These are phyloP conservation scores for Colletotrichum viniferum DNA, from an alignment of 2,329 filamentous ascomycete genomes.

Conservation along the genomic window DNA sequence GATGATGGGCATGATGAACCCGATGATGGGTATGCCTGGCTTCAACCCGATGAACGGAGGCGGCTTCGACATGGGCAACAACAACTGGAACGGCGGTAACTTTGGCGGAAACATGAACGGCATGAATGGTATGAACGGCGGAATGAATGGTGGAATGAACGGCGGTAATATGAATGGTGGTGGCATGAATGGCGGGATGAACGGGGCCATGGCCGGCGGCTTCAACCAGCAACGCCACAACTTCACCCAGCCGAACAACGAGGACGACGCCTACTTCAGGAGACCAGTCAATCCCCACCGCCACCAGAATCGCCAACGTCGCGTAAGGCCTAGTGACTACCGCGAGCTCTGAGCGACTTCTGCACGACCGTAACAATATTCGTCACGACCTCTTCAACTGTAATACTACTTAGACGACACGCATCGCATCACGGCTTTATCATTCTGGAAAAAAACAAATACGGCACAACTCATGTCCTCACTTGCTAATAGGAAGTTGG, in stretches of 20 bases:
- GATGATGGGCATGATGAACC: constrained; percentile 38
- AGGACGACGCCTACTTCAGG: constrained; percentile 92
- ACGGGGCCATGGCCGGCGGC: constrained; percentile 27
- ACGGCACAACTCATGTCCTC: constrained; percentile 1
- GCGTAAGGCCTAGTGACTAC: constrained; percentile 88
- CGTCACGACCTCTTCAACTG: neutral
- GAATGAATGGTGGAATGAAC: constrained; percentile 32
- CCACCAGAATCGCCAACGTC: constrained; percentile 79
- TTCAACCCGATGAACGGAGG: constrained; percentile 26
- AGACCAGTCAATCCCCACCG: constrained; percentile 95
- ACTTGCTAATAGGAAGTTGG: neutral
- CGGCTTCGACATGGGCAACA: constrained; percentile 32
- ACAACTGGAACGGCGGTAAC: constrained; percentile 36
- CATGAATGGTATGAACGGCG: constrained; percentile 26
- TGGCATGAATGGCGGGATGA: constrained; percentile 28
- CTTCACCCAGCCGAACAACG: constrained; percentile 62
- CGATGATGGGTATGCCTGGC: constrained; percentile 25
- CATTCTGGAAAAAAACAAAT: constrained; percentile 5
- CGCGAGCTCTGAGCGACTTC: constrained; percentile 67
- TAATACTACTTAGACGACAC: constrained; percentile 11
- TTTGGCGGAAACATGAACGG: constrained; percentile 37
- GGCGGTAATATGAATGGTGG: constrained; percentile 30
- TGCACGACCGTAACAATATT: neutral
- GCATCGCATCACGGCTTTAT: constrained; percentile 6
- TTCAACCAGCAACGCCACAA: constrained; percentile 31